Percentiles rank a stretch among this genome's conserved stretches.
Conservation (phyloP, 192 early-diverging fungal genomes). For the Coemansia sp. region DNA sequence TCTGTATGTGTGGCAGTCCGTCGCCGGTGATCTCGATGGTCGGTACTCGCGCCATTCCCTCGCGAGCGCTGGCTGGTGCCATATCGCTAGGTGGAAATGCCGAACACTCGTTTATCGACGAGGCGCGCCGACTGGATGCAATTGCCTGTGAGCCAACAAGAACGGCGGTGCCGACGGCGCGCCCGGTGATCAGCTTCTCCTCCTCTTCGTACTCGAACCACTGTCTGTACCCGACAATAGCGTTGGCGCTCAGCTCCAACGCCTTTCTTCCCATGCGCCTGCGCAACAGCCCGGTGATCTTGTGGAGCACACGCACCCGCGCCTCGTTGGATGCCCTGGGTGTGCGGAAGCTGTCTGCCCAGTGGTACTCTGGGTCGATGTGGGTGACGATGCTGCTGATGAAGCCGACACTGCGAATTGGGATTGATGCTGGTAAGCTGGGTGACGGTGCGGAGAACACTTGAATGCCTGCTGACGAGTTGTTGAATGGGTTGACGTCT, state of each 20-base stretch:
- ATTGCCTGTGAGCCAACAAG: slow-evolving; percentile 36
- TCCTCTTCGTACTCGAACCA: slow-evolving; percentile 75
- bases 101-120: slow-evolving; percentile 7
- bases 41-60: not conserved
- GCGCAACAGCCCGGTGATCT: slow-evolving; percentile 63
- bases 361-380: slow-evolving; percentile 81
- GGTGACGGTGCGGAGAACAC: slow-evolving; percentile 60
- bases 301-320: slow-evolving; percentile 64
- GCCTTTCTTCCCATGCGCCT: slow-evolving; percentile 72
- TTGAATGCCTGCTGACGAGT: slow-evolving; percentile 60
- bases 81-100: not conserved
- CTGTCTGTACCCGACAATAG: slow-evolving; percentile 68
- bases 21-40: not conserved
- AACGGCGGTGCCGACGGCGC: slow-evolving; percentile 75
- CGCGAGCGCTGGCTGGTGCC: not conserved
- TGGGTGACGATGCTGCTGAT: slow-evolving; percentile 64
- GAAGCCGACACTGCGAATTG: slow-evolving; percentile 60
- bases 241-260: slow-evolving; percentile 69
- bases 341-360: slow-evolving; percentile 76
- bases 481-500: slow-evolving; percentile 78
- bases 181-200: slow-evolving; percentile 65
- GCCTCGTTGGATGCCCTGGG: slow-evolving; percentile 76
- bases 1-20: not conserved
- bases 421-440: slow-evolving; percentile 44
- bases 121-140: slow-evolving; percentile 8